phyloP scores from a whole-genome alignment of 129 eudicot species.

The Flaveria sonorensis region DNA sequence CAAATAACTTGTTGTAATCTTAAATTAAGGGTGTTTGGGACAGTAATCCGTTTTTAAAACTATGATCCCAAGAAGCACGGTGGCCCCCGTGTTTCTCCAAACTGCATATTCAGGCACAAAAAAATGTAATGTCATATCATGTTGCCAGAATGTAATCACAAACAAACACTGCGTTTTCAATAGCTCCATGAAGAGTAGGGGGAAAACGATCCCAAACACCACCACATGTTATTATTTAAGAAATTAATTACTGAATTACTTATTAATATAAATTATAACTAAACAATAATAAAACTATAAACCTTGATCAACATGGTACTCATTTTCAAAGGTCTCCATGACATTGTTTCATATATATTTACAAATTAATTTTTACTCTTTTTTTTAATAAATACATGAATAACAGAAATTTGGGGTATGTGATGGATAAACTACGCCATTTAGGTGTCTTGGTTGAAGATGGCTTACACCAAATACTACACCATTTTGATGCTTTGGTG shows the following conservation, averaged over 20 bases:
- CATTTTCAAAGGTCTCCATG: conserved; percentile 1
- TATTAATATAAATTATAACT: no score
- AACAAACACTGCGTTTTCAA: not conserved
- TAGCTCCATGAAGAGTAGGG: no score
- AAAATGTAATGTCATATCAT: not conserved
- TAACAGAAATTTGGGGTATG: not conserved
- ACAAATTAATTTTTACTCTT: not conserved
- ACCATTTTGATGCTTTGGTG: not conserved
- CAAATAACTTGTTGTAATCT: not conserved
- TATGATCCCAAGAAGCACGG: not conserved
- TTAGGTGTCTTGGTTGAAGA: not conserved
- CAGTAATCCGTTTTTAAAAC: not conserved
- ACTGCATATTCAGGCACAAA: not conserved
- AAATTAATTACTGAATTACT: not conserved
- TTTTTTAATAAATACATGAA: not conserved
- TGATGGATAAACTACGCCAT: not conserved
- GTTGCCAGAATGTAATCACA: not conserved
- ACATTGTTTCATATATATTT: not conserved
- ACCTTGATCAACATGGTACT: not conserved
- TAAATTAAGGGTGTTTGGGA: not conserved
- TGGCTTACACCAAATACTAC: not conserved
- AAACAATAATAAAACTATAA: not conserved
- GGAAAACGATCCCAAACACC: not conserved
- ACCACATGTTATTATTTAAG: not conserved
- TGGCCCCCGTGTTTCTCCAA: not conserved